These are phyloP conservation scores for Tolypocladium paradoxum DNA, from an alignment of 2,329 filamentous ascomycete genomes.

Conservation along the genomic window DNA sequence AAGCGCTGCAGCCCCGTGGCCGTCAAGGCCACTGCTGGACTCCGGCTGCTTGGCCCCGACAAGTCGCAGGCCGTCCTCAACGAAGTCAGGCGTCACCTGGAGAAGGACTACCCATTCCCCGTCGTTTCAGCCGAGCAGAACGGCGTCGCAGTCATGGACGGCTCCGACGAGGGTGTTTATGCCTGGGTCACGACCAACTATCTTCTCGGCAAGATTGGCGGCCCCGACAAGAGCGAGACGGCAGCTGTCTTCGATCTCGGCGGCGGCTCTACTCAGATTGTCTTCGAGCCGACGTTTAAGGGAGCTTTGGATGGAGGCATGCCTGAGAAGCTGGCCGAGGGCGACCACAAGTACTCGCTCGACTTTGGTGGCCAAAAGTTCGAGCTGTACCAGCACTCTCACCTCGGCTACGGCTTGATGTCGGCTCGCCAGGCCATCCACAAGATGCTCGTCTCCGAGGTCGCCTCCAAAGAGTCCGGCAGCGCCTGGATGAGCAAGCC, in stretches of 20 bases:
- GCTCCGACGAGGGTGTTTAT: constrained; percentile 92
- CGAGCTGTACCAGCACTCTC: constrained; percentile 93
- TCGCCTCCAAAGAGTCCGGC: constrained; percentile 51
- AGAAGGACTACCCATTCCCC: constrained; percentile 87
- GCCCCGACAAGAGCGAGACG: constrained; percentile 78
- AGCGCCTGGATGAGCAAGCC: constrained; percentile 59
- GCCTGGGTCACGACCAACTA: constrained; percentile 99
- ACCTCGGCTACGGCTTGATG: constrained; percentile 95
- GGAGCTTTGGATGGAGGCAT: constrained; percentile 62
- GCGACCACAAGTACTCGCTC: constrained; percentile 92
- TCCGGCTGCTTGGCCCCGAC: constrained; percentile 75
- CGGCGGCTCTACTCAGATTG: constrained; percentile 94
- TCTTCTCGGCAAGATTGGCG: constrained; percentile 92
- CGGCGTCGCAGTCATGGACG: constrained; percentile 95
- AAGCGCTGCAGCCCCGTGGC: constrained; percentile 88
- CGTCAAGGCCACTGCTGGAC: constrained; percentile 94
- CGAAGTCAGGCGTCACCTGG: constrained; percentile 72
- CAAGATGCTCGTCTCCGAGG: constrained; percentile 59
- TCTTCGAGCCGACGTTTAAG: constrained; percentile 93
- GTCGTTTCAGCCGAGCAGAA: constrained; percentile 76
- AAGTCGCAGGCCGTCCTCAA: constrained; percentile 75
- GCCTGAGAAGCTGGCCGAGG: constrained; percentile 73
- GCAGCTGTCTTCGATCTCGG: constrained; percentile 94
- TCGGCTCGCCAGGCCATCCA: constrained; percentile 83
- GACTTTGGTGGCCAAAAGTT: constrained; percentile 86